These are phyloP conservation scores for Penicillium sp. DNA, from an alignment of 2,329 filamentous ascomycete species.

Conservation along the genomic window DNA sequence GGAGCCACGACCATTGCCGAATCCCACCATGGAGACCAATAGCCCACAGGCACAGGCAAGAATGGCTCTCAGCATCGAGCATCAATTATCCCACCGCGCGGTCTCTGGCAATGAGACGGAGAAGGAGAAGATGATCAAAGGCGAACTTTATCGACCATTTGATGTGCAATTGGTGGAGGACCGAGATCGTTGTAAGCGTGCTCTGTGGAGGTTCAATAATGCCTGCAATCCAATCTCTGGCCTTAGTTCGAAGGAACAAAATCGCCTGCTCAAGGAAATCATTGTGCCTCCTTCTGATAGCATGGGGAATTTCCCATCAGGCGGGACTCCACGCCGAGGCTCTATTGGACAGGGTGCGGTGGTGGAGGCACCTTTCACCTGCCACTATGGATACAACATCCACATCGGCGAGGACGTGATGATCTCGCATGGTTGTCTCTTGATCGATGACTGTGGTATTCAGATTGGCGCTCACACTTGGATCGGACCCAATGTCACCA, in stretches of 20 bases:
- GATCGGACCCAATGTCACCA: conserved; percentile 78
- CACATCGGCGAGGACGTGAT: conserved; percentile 76
- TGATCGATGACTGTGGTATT: conserved; percentile 80
- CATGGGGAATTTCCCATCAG: conserved; percentile 44
- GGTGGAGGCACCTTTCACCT: conserved; percentile 83
- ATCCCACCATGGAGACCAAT: conserved; percentile 33
- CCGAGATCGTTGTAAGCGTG: conserved; percentile 74
- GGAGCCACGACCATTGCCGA: conserved; percentile 36
- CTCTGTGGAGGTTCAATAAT: conserved; percentile 82
- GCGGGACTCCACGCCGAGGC: conserved; percentile 52
- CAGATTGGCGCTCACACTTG: conserved; percentile 64
- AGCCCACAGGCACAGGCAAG: conserved; percentile 42
- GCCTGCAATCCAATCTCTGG: conserved; percentile 68
- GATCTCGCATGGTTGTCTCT: conserved; percentile 75
- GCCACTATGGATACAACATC: conserved; percentile 95
- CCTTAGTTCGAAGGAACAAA: conserved; percentile 51
- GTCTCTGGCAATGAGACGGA: conserved; percentile 54
- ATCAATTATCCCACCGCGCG: conserved; percentile 36
- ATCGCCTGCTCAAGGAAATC: conserved; percentile 36
- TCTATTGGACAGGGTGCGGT: conserved; percentile 66
- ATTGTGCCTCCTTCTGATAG: conserved; percentile 32
- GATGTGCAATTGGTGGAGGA: conserved; percentile 73
- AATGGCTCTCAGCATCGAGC: conserved; percentile 41
- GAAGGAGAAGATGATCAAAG: conserved; percentile 83
- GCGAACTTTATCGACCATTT: conserved; percentile 72